These are phyloP conservation scores for Agaricus sinodeliciosus DNA, from an alignment of 768 basidiomycete genomes.

Conservation along the genomic window DNA sequence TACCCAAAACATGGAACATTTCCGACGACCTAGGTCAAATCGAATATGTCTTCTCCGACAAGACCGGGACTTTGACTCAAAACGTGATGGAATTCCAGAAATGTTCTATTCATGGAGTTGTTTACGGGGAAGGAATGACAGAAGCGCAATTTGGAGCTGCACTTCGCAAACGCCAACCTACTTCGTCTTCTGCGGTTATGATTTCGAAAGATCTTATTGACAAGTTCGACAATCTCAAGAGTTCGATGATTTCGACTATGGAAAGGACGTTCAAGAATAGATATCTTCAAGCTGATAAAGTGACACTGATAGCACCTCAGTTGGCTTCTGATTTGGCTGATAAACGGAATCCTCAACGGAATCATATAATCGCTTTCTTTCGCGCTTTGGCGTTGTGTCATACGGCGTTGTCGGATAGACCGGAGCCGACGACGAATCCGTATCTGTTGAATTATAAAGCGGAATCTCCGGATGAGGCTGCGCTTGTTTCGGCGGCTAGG, in stretches of 20 bases:
- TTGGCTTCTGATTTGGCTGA: slow-evolving; percentile 75
- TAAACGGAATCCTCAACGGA: slow-evolving; percentile 50
- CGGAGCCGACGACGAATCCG: slow-evolving; percentile 55
- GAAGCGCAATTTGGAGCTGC: slow-evolving; percentile 94
- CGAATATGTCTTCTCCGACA: slow-evolving; percentile 87
- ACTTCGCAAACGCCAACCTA: slow-evolving; percentile 61
- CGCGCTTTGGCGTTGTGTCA: slow-evolving; percentile 94
- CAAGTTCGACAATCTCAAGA: slow-evolving; percentile 59
- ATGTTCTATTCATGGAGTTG: slow-evolving; percentile 77
- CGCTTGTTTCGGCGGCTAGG: slow-evolving; percentile 85
- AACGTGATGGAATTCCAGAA: slow-evolving; percentile 99
- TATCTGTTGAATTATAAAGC: slow-evolving; percentile 84
- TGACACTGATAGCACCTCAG: slow-evolving; percentile 85
- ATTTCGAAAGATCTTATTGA: slow-evolving; percentile 64
- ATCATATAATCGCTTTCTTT: slow-evolving; percentile 78
- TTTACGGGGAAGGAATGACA: slow-evolving; percentile 92
- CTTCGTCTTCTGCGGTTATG: slow-evolving; percentile 20
- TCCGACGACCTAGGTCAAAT: slow-evolving; percentile 98
- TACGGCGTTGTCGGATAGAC: slow-evolving; percentile 77
- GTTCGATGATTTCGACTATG: slow-evolving; percentile 72
- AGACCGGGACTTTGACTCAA: slow-evolving; percentile 95
- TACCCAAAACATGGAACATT: slow-evolving; percentile 98
- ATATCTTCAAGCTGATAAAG: slow-evolving; percentile 70
- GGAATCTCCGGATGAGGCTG: slow-evolving; percentile 93
- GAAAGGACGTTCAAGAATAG: slow-evolving; percentile 82